Evolutionary conservation across 768 basidiomycete species (phyloP), one percentile per base, ranked within the genome.

Genomic region (Phylloporus sp.): DNA sequence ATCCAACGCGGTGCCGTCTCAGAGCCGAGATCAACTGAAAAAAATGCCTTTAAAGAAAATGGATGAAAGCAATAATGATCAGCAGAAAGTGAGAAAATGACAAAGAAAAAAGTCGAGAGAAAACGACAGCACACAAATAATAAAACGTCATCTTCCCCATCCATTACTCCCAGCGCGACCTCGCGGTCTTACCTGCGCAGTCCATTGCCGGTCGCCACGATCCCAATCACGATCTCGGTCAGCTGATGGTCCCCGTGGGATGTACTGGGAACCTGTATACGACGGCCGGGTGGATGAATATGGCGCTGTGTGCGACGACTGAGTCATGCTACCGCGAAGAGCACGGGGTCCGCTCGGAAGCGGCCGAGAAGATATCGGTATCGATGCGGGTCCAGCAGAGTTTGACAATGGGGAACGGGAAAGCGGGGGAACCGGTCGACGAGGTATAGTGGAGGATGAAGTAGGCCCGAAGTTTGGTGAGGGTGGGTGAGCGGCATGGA

Each of bases 211-310:
- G n/a, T 76, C 75, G 7, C 72, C 70, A n/a, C 74, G 65, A 15
- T 77, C 77, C 66, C 76, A 69, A 16, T 78, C 79, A 13, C 77
- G 65, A 20, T 81, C 80, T 3, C 80, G 71, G 58, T 80, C 80
- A 2, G 76, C 78, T 10, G 75, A 77, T 3, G 79, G 80, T 5
- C 78, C 79, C 1, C 80, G 72, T 29, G 80, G 79, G 5, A 73
- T 69, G 40, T 72, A 69, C 35, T 69, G 71, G 41, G 71, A 62
- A 26, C 67, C 59, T 13, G 50, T 34, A 11, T 60, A 62, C 22
- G 67, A 52, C 46, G 65, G 61, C 38, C 58, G 59, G 43, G 36
- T 24, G 9, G 60, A 47, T 24, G 49, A 32, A 36, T 58, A 63
- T 2, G 62, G 38, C 2, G 58, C 53, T 24, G 64, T 32, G 35